phyloP scores from a whole-genome alignment of 106 monocot genomes.

The Iris macrosiphon region DNA sequence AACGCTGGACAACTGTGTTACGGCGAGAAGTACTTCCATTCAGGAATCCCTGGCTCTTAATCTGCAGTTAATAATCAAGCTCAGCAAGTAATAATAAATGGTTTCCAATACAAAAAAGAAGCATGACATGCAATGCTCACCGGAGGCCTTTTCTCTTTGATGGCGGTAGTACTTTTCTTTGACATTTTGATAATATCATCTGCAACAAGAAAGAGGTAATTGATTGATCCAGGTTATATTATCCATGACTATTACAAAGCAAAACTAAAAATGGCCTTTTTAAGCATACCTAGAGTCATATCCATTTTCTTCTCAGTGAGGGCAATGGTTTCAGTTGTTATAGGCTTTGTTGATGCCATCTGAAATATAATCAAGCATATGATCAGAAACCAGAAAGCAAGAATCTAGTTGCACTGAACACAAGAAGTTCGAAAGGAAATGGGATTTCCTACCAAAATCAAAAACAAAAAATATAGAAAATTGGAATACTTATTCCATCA shows the following conservation, averaged over 20 bases:
- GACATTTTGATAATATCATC: constrained; percentile 99
- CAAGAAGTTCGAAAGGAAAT: no score
- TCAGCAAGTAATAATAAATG: not conserved
- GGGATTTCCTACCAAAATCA: no score
- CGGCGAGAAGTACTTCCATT: constrained; percentile 39
- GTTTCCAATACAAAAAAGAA: not conserved
- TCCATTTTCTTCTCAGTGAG: constrained; percentile 75
- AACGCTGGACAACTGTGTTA: constrained; percentile 52
- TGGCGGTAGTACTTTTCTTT: constrained; percentile 49
- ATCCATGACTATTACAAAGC: no score
- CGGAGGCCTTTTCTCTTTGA: constrained; percentile 41
- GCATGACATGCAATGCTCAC: constrained; percentile 23
- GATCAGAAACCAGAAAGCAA: no score
- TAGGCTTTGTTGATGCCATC: constrained; percentile 38
- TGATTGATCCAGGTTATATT: no score
- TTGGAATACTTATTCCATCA: no score
- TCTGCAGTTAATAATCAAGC: constrained; percentile 24
- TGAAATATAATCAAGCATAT: no score
- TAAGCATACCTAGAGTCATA: constrained; percentile 52
- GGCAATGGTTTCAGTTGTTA: constrained; percentile 47
- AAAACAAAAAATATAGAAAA: no score
- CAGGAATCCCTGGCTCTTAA: constrained; percentile 59
- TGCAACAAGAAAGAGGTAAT: no score
- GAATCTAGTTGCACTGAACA: no score
- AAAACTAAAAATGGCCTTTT: no score